Base-by-base conservation (phyloP, 1,139 yeast genomes). In the Debaryomycetaceae sp. region DNA sequence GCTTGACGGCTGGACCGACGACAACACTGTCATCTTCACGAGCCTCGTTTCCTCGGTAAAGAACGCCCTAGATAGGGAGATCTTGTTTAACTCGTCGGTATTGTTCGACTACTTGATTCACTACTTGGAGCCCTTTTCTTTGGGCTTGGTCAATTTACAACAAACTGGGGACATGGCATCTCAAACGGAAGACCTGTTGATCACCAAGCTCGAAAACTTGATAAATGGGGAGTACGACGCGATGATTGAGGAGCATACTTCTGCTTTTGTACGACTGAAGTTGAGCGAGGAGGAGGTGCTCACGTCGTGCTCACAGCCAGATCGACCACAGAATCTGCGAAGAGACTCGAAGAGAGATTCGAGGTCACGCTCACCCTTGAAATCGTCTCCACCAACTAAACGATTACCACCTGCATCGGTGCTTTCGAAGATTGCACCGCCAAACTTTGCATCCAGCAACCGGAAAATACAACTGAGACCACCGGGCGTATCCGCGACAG, bases 51-150 rank as follows among this genome's bases (percentile, higher is more conserved):
- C 55, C 1, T 50, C 65, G 18, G 48, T 79, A 24, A 64, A 62
- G 24, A 73, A 71, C 16, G 53, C 65, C 0, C 51, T 75, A 4
- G 78, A 77, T 31, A 65, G 61, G 31, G 79, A 78, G 27, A 62
- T 79, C 6, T 49, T 79, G 23, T 65, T 75, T 37, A 68, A 71
- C 40, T 69, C 84, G 0, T 69, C 83, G 0, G 56, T 74, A 5
- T 51, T 77, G 18, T 64, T 60, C 36, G 74, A 67, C 40, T 55
- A 61, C 34, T 45, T 67, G 28, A 47, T 64, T 3, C 49, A 53
- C 16, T 58, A 60, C 25, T 37, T 63, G 28, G 40, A 47, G 7
- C 49, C 49, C 2, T 57, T 25, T 24, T 25, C 24, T 11, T 15
- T 16, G 7, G 18, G 22, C 7, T 23, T 21, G 11, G 29, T 21